A percentile compares a stretch with the other conserved stretches of the same genome.
phyloP scores from a whole-genome alignment of 371 early-diverging fungal species.

The Nematocida sp. region DNA sequence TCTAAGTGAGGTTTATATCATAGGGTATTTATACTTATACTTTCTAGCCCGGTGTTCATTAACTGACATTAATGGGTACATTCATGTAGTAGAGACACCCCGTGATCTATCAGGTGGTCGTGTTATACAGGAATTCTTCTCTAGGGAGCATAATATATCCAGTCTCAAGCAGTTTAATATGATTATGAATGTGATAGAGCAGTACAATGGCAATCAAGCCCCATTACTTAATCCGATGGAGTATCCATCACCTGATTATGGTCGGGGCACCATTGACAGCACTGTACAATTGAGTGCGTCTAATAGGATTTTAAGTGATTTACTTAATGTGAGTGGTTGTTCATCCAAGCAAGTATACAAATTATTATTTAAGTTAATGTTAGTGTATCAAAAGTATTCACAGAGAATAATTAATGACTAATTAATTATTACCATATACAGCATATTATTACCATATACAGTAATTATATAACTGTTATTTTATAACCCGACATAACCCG shows the following conservation, averaged over 20 bases:
- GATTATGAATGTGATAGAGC: constrained; percentile 3
- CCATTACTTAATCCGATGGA: constrained; percentile 30
- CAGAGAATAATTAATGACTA: too few species aligned
- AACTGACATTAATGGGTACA: neutral
- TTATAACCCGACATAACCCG: too few species aligned
- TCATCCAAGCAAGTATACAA: neutral
- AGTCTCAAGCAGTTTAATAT: constrained; percentile 10
- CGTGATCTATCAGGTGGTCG: neutral
- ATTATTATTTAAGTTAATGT: too few species aligned
- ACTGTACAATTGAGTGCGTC: neutral
- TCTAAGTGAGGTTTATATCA: constrained; percentile 13
- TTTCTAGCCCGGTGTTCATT: neutral
- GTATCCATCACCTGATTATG: constrained; percentile 16
- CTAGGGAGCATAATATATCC: constrained; percentile 29
- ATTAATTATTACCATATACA: too few species aligned
- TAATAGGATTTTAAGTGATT: neutral
- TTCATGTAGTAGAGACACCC: neutral
- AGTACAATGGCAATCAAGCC: neutral
- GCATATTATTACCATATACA: too few species aligned
- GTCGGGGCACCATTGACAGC: neutral
- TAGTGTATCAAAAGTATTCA: too few species aligned
- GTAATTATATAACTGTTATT: too few species aligned
- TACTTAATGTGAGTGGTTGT: neutral
- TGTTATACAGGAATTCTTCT: constrained; percentile 42
- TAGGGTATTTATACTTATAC: constrained; percentile 33